Percentiles rank a stretch among this genome's conserved stretches.
These are phyloP conservation scores for Podila horticola DNA, from an alignment of 192 early-diverging fungal genomes.

Conservation along the genomic window DNA sequence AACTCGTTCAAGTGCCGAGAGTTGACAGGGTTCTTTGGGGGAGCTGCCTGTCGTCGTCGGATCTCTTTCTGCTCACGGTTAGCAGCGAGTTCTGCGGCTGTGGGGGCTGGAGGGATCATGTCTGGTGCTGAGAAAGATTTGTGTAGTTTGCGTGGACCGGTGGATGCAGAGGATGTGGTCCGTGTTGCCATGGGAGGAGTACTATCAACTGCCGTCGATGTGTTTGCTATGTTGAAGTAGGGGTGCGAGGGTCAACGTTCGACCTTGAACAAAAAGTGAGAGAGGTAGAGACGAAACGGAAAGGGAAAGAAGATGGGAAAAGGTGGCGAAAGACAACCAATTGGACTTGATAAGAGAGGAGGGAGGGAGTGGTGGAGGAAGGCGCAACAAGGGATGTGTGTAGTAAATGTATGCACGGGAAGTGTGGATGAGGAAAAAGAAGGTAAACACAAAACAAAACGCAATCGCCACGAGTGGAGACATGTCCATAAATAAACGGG, in stretches of 20 bases:
- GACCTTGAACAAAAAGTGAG: background rate
- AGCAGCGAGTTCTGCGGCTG: background rate
- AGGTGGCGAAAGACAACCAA: background rate
- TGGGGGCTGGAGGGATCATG: background rate
- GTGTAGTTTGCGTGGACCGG: background rate
- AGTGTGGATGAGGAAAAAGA: conserved; percentile 1
- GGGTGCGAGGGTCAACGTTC: background rate
- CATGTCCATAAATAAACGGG: too few relatives aligned
- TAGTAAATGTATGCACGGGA: background rate
- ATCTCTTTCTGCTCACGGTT: conserved; percentile 6
- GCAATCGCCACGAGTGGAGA: too few relatives aligned
- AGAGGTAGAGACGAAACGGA: background rate
- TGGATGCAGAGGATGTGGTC: background rate
- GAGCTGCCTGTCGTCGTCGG: conserved; percentile 13
- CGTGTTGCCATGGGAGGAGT: background rate
- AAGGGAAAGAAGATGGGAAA: too few relatives aligned
- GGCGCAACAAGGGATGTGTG: background rate
- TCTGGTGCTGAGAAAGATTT: background rate
- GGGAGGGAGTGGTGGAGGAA: background rate
- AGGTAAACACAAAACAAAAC: background rate
- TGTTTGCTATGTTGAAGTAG: background rate
- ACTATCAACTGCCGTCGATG: background rate
- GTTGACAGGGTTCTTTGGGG: conserved; percentile 4
- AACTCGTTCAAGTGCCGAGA: conserved; percentile 28
- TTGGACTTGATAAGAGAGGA: background rate